Conservation (phyloP, 2,329 filamentous ascomycete genomes). For the Colletotrichum sp. region DNA sequence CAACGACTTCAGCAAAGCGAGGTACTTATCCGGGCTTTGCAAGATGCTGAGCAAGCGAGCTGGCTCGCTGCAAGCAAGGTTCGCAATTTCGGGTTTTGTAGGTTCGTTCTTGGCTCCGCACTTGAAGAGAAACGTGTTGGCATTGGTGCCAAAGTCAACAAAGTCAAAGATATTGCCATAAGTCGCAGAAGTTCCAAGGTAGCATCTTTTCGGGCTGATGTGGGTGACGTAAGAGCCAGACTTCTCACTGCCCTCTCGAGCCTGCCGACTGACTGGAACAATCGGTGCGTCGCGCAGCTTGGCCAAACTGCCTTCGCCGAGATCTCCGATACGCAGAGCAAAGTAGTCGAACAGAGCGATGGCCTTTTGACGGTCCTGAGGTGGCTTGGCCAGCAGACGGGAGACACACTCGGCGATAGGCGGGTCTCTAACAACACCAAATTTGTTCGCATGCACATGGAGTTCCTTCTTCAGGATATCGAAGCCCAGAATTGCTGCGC, state of each 20-base stretch:
- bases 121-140: constrained; percentile 86
- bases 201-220: constrained; percentile 76
- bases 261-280: constrained; percentile 65
- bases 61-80: constrained; percentile 83
- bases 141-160: constrained; percentile 88
- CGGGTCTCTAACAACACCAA: constrained; percentile 85
- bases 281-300: constrained; percentile 71
- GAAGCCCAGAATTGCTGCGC: constrained; percentile 80
- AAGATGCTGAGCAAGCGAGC: constrained; percentile 81
- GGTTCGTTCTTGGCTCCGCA: constrained; percentile 93
- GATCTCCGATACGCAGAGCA: constrained; percentile 75
- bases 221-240: constrained; percentile 45
- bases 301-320: constrained; percentile 65
- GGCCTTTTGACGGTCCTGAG: constrained; percentile 69
- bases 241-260: constrained; percentile 21
- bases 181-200: constrained; percentile 72
- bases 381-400: constrained; percentile 74
- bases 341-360: constrained; percentile 83
- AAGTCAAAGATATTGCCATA: constrained; percentile 97
- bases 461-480: constrained; percentile 77
- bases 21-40: constrained; percentile 83
- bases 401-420: constrained; percentile 79
- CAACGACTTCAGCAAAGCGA: constrained; percentile 80
- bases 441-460: constrained; percentile 73
- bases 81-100: constrained; percentile 83